Evolutionary conservation across 257 asterid genomes (phyloP).

Genomic region (Leonotis leonurus): DNA sequence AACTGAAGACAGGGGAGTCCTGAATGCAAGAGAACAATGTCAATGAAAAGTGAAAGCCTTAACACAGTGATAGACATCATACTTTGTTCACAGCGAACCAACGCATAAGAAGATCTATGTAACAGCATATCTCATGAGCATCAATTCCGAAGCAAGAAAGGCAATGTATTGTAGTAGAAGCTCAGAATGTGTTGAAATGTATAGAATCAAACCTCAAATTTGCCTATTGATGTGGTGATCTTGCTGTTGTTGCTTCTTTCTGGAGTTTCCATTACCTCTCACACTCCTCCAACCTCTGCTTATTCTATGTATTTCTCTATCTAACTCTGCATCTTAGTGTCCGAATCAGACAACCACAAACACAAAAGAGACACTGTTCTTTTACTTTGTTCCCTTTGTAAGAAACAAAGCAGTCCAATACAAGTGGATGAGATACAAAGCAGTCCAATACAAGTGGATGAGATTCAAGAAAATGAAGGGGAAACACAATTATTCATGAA

Average conservation of each 20-base stretch:
- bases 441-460: slow-evolving; percentile 28
- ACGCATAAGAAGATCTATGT: background rate
- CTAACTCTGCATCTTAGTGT: background rate
- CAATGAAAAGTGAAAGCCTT: background rate
- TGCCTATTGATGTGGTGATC: too few relatives aligned
- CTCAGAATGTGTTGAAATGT: background rate
- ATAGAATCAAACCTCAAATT: slow-evolving; percentile 59
- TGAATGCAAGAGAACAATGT: too few relatives aligned
- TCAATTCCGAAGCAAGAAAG: slow-evolving; percentile 10
- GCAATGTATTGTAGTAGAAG: background rate
- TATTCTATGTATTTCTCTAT: too few relatives aligned
- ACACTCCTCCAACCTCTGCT: slow-evolving; percentile 16
- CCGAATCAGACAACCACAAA: slow-evolving; percentile 2
- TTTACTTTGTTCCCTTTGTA: slow-evolving; percentile 20
- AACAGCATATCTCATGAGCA: background rate
- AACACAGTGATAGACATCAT: background rate
- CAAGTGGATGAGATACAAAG: slow-evolving; percentile 28
- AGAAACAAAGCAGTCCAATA: slow-evolving; percentile 20
- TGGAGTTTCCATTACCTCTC: slow-evolving; percentile 73
- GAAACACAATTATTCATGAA: background rate
- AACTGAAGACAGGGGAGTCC: slow-evolving; percentile 79
- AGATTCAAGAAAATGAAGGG: slow-evolving; percentile 38
- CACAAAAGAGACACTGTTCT: slow-evolving; percentile 20
- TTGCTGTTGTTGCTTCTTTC: slow-evolving; percentile 46
- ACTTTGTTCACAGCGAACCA: background rate